Percentiles rank a stretch among this genome's conserved stretches.
Evolutionary conservation across 2,329 filamentous ascomycete species (phyloP).

Genomic region (Lizonia empirigonia): DNA sequence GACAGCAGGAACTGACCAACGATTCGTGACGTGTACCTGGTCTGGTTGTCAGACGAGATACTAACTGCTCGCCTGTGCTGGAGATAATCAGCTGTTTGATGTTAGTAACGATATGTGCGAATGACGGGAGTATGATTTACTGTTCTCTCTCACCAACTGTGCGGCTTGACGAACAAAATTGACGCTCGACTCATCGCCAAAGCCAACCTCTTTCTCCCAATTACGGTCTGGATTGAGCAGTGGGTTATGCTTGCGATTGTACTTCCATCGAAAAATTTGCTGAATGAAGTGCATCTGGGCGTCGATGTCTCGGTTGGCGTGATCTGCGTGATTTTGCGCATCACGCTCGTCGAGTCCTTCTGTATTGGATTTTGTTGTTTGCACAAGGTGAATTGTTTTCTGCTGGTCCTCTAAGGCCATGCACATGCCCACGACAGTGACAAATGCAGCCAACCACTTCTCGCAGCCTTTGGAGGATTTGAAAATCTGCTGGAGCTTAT

Average conservation of each 20-base stretch:
- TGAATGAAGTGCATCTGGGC: constrained; percentile 52
- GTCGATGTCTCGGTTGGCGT: constrained; percentile 53
- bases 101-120: too few species aligned
- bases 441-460: constrained; percentile 55
- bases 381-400: constrained; percentile 53
- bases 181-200: constrained; percentile 42
- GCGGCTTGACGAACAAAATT: constrained; percentile 48
- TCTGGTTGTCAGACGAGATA: constrained; percentile 48
- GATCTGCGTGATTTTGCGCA: constrained; percentile 43
- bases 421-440: constrained; percentile 54
- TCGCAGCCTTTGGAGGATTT: constrained; percentile 51
- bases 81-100: constrained; percentile 46
- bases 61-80: constrained; percentile 44
- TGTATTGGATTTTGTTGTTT: constrained; percentile 47
- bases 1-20: constrained; percentile 52
- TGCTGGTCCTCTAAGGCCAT: constrained; percentile 57
- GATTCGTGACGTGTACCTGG: constrained; percentile 51
- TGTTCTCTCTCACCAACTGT: constrained; percentile 50
- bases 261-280: constrained; percentile 56
- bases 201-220: constrained; percentile 47
- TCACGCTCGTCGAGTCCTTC: constrained; percentile 34
- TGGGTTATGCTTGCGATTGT: constrained; percentile 52
- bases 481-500: constrained; percentile 55
- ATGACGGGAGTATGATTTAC: too few species aligned
- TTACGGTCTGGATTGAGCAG: constrained; percentile 46